phyloP scores from a whole-genome alignment of 2,329 filamentous ascomycete genomes.

The Colletotrichum lentis region DNA sequence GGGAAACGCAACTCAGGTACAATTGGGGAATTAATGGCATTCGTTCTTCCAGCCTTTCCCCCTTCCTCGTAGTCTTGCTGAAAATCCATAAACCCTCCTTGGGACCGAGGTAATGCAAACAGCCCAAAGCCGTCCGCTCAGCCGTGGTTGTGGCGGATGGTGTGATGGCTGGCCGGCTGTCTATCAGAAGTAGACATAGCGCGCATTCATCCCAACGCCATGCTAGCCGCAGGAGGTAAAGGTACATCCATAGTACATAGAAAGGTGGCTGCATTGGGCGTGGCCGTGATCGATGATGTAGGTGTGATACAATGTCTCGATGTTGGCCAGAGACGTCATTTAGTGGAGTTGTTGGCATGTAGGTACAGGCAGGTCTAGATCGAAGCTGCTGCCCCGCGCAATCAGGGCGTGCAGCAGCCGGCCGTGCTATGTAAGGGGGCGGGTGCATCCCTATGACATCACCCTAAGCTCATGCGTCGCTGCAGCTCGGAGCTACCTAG shows the following conservation, averaged over 20 bases:
- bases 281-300: slow-evolving; percentile 34
- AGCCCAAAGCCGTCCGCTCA: neutral
- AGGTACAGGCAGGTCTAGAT: slow-evolving; percentile 8
- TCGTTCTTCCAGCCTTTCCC: neutral
- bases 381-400: slow-evolving; percentile 10
- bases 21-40: no score
- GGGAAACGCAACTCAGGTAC: no score
- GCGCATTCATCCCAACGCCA: slow-evolving; percentile 11
- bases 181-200: slow-evolving; percentile 20
- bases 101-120: slow-evolving; percentile 28
- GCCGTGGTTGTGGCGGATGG: neutral
- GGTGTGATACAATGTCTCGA: slow-evolving; percentile 37
- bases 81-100: neutral
- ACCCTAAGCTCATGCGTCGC: slow-evolving; percentile 28
- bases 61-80: neutral
- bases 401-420: slow-evolving; percentile 4
- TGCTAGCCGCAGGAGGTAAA: neutral
- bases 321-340: slow-evolving; percentile 30
- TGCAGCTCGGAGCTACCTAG: slow-evolving; percentile 1
- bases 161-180: neutral
- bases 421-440: neutral
- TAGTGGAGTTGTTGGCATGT: neutral
- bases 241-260: slow-evolving; percentile 9
- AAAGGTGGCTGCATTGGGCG: slow-evolving; percentile 5
- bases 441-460: slow-evolving; percentile 25